Evolutionary conservation across 192 early-diverging fungal species (phyloP).

Genomic region (Podila epigama): DNA sequence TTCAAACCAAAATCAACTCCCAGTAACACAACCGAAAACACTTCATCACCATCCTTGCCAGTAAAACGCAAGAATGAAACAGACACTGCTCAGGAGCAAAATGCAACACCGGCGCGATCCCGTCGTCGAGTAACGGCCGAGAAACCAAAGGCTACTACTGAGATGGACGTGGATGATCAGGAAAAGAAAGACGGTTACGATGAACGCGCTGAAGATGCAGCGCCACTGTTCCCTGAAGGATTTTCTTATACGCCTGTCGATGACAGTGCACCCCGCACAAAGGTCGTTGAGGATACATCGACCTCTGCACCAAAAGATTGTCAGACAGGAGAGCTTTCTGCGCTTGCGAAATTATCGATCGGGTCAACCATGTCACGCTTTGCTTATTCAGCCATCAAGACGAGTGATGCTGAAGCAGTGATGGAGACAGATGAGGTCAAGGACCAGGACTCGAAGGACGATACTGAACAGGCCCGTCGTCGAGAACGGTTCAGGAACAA

Average conservation of each 20-base stretch:
- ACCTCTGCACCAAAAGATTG: not conserved
- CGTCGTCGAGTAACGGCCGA: not conserved
- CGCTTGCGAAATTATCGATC: not conserved
- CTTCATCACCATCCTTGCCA: not conserved
- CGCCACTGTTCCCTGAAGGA: conserved; percentile 14
- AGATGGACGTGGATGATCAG: not conserved
- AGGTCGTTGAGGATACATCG: not conserved
- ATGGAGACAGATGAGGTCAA: not conserved
- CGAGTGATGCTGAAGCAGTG: not conserved
- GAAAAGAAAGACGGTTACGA: not conserved
- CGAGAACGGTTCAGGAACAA: conserved; percentile 20
- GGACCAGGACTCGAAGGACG: not conserved
- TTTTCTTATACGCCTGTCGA: conserved; percentile 2
- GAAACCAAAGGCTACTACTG: not conserved
- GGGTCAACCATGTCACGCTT: conserved; percentile 4
- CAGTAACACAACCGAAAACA: not conserved
- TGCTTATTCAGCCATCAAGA: conserved; percentile 3
- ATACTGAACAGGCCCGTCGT: not conserved
- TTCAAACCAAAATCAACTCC: conserved; percentile 29
- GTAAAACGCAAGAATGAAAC: not conserved
- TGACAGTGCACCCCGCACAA: not conserved
- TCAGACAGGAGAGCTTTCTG: not conserved
- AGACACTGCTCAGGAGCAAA: not conserved
- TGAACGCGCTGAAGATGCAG: too few species aligned
- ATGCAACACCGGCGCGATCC: not conserved